A percentile compares a stretch with the other conserved stretches of the same genome.
Conservation (phyloP, 495 filamentous ascomycete species). For the Sporormia fimetaria region DNA sequence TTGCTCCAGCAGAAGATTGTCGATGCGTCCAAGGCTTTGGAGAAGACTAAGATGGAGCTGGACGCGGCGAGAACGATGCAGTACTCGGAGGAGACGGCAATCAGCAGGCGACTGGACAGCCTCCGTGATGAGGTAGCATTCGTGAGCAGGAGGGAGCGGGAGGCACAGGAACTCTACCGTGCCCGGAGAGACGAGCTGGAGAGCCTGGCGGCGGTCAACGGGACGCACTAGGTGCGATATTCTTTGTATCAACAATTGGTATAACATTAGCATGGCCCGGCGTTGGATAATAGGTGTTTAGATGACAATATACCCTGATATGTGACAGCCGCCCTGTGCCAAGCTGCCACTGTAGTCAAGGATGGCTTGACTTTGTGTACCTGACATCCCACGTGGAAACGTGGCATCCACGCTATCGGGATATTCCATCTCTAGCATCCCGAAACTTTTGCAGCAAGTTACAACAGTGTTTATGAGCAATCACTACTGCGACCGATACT, state of each 20-base stretch:
- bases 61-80: slow-evolving; percentile 66
- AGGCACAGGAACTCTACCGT: slow-evolving; percentile 81
- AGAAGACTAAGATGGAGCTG: slow-evolving; percentile 58
- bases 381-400: too few relatives aligned
- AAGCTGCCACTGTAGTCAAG: too few relatives aligned
- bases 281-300: too few relatives aligned
- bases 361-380: too few relatives aligned
- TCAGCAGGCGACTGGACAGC: slow-evolving; percentile 58
- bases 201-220: slow-evolving; percentile 35
- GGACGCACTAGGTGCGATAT: slow-evolving; percentile 17
- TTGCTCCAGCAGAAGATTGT: slow-evolving; percentile 66
- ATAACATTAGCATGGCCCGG: too few relatives aligned
- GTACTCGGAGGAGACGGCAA: slow-evolving; percentile 64
- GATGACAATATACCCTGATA: too few relatives aligned
- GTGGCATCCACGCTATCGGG: too few relatives aligned
- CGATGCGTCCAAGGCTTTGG: slow-evolving; percentile 66
- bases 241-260: background rate
- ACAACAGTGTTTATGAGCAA: too few relatives aligned
- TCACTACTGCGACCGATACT: too few relatives aligned
- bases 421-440: too few relatives aligned
- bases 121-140: slow-evolving; percentile 75
- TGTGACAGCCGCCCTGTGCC: too few relatives aligned
- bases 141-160: slow-evolving; percentile 70
- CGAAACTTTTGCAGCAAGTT: too few relatives aligned
- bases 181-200: slow-evolving; percentile 67